Percentiles rank a stretch among this genome's conserved stretches.
Evolutionary conservation across 306 rosid genomes (phyloP).

Genomic region (Pterocarpus santalinus): DNA sequence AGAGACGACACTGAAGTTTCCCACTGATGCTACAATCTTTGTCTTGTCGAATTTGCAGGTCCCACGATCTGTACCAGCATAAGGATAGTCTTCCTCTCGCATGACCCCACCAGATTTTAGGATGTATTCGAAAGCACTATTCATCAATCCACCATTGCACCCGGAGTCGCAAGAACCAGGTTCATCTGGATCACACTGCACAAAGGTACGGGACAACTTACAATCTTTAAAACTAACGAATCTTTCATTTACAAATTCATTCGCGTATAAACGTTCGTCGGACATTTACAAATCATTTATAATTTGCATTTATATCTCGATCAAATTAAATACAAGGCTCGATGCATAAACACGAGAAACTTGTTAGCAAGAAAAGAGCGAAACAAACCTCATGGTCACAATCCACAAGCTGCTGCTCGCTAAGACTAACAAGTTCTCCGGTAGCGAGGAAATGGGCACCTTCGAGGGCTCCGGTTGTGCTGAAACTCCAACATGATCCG

Average conservation of each 20-base stretch:
- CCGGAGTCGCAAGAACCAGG: constrained; percentile 75
- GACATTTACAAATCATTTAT: not conserved
- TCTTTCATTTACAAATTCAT: not conserved
- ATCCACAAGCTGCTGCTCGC: constrained; percentile 88
- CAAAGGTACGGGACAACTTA: not conserved
- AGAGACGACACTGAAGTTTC: constrained; percentile 77
- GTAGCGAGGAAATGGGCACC: constrained; percentile 81
- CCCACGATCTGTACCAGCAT: constrained; percentile 63
- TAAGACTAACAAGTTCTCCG: constrained; percentile 73
- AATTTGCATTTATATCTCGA: too few species aligned
- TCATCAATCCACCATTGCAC: constrained; percentile 86
- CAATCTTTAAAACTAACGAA: not conserved
- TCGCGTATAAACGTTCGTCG: not conserved
- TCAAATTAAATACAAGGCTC: too few species aligned
- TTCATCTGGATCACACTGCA: constrained; percentile 86
- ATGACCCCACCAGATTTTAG: constrained; percentile 80
- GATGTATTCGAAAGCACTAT: constrained; percentile 78
- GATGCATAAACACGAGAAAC: too few species aligned
- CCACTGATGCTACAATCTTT: constrained; percentile 76
- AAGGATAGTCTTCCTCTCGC: constrained; percentile 80
- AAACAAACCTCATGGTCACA: constrained; percentile 78
- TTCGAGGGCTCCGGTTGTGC: constrained; percentile 81
- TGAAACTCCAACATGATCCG: constrained; percentile 92
- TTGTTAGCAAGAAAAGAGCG: not conserved
- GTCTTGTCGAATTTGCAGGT: constrained; percentile 74